A percentile compares a stretch with the other conserved stretches of the same genome.
These are phyloP conservation scores for Byssochlamys sp. DNA, from an alignment of 2,329 filamentous ascomycete genomes.

Conservation along the genomic window DNA sequence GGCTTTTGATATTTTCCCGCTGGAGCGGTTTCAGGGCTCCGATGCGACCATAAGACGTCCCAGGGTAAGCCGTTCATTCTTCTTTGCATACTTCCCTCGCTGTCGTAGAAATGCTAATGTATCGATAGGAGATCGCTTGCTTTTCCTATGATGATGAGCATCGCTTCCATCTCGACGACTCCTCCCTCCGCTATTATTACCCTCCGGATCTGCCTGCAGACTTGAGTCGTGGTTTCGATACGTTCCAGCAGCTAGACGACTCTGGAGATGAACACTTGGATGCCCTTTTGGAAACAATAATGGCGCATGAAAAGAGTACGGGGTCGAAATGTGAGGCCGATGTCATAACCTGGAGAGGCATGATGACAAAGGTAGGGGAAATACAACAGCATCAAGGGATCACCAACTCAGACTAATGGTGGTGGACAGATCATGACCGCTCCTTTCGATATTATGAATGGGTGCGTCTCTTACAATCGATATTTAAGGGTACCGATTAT, in stretches of 20 bases:
- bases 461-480: slow-evolving; percentile 40
- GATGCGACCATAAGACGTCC: slow-evolving; percentile 66
- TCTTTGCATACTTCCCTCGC: neutral
- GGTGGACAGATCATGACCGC: slow-evolving; percentile 64
- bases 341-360: slow-evolving; percentile 86
- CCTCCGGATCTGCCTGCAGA: slow-evolving; percentile 61
- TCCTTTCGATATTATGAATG: slow-evolving; percentile 72
- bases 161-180: slow-evolving; percentile 63
- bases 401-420: slow-evolving; percentile 2
- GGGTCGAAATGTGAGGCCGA: slow-evolving; percentile 63
- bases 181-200: slow-evolving; percentile 81
- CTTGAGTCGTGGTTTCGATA: slow-evolving; percentile 70
- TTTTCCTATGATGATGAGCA: slow-evolving; percentile 90
- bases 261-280: slow-evolving; percentile 78
- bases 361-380: slow-evolving; percentile 81
- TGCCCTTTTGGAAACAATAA: slow-evolving; percentile 66
- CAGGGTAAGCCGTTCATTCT: slow-evolving; percentile 43
- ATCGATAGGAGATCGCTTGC: slow-evolving; percentile 70
- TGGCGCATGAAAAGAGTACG: slow-evolving; percentile 59
- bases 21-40: slow-evolving; percentile 56
- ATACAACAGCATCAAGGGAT: neutral
- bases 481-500: slow-evolving; percentile 1
- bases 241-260: slow-evolving; percentile 74
- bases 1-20: slow-evolving; percentile 59
- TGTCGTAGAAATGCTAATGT: slow-evolving; percentile 4